Evolutionary conservation across 441 rosid genomes (phyloP), one percentile per base, ranked within the genome.

Genomic region (Jatropha podagrica): DNA sequence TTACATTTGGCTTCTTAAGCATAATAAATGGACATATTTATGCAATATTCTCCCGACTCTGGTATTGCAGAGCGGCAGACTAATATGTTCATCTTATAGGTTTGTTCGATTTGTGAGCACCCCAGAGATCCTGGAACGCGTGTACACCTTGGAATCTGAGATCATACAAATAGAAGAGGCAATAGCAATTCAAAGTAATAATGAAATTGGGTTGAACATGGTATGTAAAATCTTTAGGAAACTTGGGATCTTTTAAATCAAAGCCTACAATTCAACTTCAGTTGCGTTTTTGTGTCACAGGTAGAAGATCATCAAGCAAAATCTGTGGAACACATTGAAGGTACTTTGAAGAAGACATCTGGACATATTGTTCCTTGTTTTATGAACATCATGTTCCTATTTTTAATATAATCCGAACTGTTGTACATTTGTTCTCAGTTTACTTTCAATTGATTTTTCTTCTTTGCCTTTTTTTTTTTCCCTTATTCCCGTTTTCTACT

Each of bases 51-150:
- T 52, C 60, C 13, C 17, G n/a, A 66, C 52, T 65, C 46, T 67
- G 64, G 32, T 63, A 32, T 32, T 32, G 32, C 32, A 32, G 32
- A 32, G 68, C 38, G 64, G 71, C 27, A 17, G 79, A 48, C 58
- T 81, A 59, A 51, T 75, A 67, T 37, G 55, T 76, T 75, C 48
- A 42, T 51, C 65, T 78, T 72, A 49, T 77, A 96, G 99, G 94
- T 96, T 94, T 90, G 99, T 96, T 72, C 99, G 99, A 38, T 96
- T 96, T 84, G 98, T 96, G 77, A 96, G 97, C 80, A 94, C 92
- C 76, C 98, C 98, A 0, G 98, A 91, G 88, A 79, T 96, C 46
- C 71, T 96, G 80, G 98, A 96, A 78, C 86, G 99, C 72, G 97
- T 92, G 66, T 82, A 89, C 78, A 85, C 87, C 23, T 77, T 91